These are phyloP conservation scores for Calamus simplicifolius DNA, from an alignment of 176 grass and related monocot genomes.

Conservation along the genomic window DNA sequence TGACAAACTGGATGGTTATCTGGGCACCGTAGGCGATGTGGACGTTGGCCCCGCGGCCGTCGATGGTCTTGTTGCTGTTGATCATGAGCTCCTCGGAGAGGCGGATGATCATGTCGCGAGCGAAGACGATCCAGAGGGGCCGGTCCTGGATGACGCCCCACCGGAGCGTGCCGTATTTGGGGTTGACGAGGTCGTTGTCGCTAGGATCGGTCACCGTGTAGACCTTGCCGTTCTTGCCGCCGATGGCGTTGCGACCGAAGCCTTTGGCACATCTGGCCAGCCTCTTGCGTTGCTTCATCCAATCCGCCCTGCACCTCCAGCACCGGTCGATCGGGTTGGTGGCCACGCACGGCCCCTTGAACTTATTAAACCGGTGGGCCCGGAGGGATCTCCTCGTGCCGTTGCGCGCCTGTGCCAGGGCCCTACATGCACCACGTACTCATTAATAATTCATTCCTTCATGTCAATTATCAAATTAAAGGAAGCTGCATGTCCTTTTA, in stretches of 20 bases:
- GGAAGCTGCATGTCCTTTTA: no score
- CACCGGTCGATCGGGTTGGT: constrained; percentile 74
- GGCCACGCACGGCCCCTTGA: constrained; percentile 29
- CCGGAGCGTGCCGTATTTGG: constrained; percentile 40
- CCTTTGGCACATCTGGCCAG: constrained; percentile 40
- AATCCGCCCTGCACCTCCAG: constrained; percentile 59
- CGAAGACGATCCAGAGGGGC: constrained; percentile 67
- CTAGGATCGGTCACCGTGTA: constrained; percentile 45
- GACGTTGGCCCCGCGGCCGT: constrained; percentile 63
- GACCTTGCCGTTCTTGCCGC: constrained; percentile 25
- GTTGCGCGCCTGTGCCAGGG: background rate
- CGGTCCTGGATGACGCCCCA: constrained; percentile 39
- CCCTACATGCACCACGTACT: constrained; percentile 1
- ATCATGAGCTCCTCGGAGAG: constrained; percentile 57
- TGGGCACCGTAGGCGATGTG: constrained; percentile 51
- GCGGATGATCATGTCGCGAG: constrained; percentile 38
- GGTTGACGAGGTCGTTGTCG: constrained; percentile 31
- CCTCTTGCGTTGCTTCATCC: constrained; percentile 39
- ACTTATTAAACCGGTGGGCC: background rate
- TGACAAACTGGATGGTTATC: constrained; percentile 44
- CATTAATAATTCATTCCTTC: no score
- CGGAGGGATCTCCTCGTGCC: constrained; percentile 18
- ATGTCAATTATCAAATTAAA: no score
- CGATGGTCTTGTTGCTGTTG: constrained; percentile 59
- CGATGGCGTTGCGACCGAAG: constrained; percentile 25